phyloP scores from a whole-genome alignment of 2,329 filamentous ascomycete species.

The Stachybotrys elegans region DNA sequence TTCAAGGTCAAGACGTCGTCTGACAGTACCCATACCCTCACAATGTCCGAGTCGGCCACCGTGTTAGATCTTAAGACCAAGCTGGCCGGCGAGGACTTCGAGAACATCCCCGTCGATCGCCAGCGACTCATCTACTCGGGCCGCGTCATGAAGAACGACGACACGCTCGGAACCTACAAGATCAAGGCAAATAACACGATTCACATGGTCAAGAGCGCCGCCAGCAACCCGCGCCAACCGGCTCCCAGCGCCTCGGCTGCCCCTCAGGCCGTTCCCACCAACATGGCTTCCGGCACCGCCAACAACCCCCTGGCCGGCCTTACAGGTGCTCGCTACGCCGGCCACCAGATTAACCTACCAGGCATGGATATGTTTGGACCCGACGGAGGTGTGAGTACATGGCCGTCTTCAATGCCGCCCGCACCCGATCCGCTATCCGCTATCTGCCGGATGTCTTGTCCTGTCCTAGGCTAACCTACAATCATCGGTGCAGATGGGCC shows the following conservation, averaged over 20 bases:
- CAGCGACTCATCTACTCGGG: conserved; percentile 98
- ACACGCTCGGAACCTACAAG: conserved; percentile 81
- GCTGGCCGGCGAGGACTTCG: conserved; percentile 74
- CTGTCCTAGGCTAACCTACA: conserved; percentile 18
- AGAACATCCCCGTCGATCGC: conserved; percentile 79
- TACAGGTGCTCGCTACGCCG: conserved; percentile 90
- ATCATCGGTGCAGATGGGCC: conserved; percentile 66
- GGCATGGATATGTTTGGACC: conserved; percentile 86
- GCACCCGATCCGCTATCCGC: not conserved
- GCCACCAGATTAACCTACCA: conserved; percentile 76
- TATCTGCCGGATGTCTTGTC: not conserved
- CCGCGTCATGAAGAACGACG: conserved; percentile 91
- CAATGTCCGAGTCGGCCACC: conserved; percentile 69
- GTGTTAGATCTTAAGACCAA: conserved; percentile 87
- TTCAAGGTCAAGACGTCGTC: conserved; percentile 98
- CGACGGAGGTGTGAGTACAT: conserved; percentile 76
- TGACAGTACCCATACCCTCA: conserved; percentile 79
- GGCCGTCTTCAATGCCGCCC: conserved; percentile 6
- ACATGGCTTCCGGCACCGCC: conserved; percentile 76
- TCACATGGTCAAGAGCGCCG: conserved; percentile 93
- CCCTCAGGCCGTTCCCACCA: conserved; percentile 53
- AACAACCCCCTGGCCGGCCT: conserved; percentile 88
- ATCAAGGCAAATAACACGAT: conserved; percentile 95
- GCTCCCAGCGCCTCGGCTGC: conserved; percentile 35
- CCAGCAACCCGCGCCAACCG: conserved; percentile 64